Percentiles rank a stretch among this genome's conserved stretches.
Conservation (phyloP, 2,329 filamentous ascomycete species). For the Fusarium virguliforme region DNA sequence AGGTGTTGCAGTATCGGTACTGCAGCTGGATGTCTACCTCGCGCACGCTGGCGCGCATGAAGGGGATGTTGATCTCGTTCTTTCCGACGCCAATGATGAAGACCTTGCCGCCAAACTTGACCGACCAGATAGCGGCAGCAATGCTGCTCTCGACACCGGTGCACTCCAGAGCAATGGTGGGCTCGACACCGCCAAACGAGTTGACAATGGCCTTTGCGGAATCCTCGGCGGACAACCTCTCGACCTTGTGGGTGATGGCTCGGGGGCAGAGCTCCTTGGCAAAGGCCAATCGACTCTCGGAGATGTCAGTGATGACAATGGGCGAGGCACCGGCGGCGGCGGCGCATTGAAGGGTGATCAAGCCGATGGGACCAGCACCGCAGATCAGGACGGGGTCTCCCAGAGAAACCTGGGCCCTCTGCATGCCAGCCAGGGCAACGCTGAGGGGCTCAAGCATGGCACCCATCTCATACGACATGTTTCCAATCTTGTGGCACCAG, state of each 20-base stretch:
- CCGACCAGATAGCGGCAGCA: constrained; percentile 86
- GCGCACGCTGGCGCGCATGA: constrained; percentile 91
- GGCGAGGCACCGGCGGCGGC: constrained; percentile 91
- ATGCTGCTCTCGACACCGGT: constrained; percentile 95
- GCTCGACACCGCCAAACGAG: constrained; percentile 84
- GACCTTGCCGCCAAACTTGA: constrained; percentile 96
- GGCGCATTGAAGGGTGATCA: constrained; percentile 88
- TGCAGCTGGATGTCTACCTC: constrained; percentile 98
- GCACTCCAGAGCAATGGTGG: constrained; percentile 88
- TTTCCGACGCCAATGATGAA: constrained; percentile 97
- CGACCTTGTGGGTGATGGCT: constrained; percentile 85
- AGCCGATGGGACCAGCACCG: constrained; percentile 93
- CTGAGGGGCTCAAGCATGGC: constrained; percentile 91
- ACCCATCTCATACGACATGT: constrained; percentile 93
- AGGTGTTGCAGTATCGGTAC: constrained; percentile 96
- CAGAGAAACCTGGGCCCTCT: constrained; percentile 83
- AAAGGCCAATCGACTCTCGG: constrained; percentile 86
- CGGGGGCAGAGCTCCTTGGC: constrained; percentile 87
- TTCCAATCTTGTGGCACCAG: constrained; percentile 96
- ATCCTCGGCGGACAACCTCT: constrained; percentile 77
- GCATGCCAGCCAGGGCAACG: constrained; percentile 90
- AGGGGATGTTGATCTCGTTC: constrained; percentile 95
- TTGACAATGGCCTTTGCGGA: constrained; percentile 77
- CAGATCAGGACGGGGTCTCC: constrained; percentile 92
- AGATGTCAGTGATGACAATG: constrained; percentile 94